Evolutionary conservation across 1,284 basidiomycete species (phyloP).

Genomic region (Apiotrichum domesticum): DNA sequence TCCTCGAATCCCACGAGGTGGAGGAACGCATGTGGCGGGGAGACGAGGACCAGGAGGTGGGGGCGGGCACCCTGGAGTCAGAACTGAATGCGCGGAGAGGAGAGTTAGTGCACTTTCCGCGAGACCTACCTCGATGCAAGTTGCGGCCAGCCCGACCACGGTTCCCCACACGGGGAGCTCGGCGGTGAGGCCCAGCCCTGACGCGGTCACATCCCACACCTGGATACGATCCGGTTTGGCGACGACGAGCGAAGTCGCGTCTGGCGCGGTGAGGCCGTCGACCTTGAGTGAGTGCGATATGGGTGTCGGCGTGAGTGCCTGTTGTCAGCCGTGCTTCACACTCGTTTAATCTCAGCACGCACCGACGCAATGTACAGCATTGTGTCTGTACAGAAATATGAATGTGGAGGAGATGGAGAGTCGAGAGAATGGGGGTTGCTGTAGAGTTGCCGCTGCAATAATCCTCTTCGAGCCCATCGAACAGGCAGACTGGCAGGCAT

Average conservation of each 20-base stretch:
- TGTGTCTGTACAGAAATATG: too few relatives aligned
- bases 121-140: constrained; percentile 22
- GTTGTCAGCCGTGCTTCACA: background rate
- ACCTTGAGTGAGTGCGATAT: constrained; percentile 35
- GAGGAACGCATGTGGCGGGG: constrained; percentile 41
- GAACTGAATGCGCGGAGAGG: background rate
- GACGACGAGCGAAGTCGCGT: constrained; percentile 31
- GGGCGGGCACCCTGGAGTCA: constrained; percentile 29
- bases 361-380: constrained; percentile 43
- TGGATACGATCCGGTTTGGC: constrained; percentile 43
- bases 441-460: too few relatives aligned
- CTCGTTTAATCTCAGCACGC: constrained; percentile 6
- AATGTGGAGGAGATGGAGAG: background rate
- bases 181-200: constrained; percentile 27
- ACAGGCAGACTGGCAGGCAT: too few relatives aligned
- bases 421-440: background rate
- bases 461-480: too few relatives aligned
- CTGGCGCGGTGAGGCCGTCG: constrained; percentile 24
- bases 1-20: constrained; percentile 31
- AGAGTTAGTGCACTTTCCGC: background rate
- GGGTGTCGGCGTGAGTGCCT: constrained; percentile 46
- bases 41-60: constrained; percentile 38
- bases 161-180: constrained; percentile 43
- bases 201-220: constrained; percentile 33
- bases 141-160: constrained; percentile 36